Conservation (phyloP, 2,329 filamentous ascomycete species). For the Talaromyces sp. region DNA sequence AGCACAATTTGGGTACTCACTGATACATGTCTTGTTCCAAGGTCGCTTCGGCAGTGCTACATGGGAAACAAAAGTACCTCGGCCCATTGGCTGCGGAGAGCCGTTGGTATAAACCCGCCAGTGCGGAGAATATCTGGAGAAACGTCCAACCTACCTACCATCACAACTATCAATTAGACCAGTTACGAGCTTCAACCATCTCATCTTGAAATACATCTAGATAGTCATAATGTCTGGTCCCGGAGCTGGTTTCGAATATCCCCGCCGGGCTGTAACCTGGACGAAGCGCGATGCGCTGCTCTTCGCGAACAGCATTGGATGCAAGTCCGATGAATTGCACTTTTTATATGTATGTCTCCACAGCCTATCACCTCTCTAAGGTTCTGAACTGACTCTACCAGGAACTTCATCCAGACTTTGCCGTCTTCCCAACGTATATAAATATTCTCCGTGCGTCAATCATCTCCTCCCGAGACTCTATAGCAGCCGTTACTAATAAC, state of each 20-base stretch:
- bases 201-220: neutral
- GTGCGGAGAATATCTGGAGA: conserved; percentile 1
- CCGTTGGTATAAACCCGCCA: neutral
- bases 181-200: neutral
- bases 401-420: conserved; percentile 84
- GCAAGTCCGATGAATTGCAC: conserved; percentile 81
- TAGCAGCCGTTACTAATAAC: neutral
- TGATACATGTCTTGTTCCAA: neutral
- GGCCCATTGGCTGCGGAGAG: conserved; percentile 4
- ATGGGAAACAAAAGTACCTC: neutral
- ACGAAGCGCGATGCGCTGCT: conserved; percentile 82
- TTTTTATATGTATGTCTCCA: conserved; percentile 72
- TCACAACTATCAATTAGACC: neutral
- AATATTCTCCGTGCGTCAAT: conserved; percentile 68
- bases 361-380: too few species aligned
- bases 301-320: conserved; percentile 86
- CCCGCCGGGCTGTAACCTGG: conserved; percentile 73
- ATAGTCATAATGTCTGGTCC: conserved; percentile 45
- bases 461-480: conserved; percentile 21
- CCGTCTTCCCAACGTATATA: conserved; percentile 85
- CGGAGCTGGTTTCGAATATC: conserved; percentile 74
- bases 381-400: conserved; percentile 32
- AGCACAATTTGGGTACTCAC: neutral
- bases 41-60: neutral
- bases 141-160: neutral